Conservation (phyloP, 805 yeast genomes). For the Dipodascus geniculatus region DNA sequence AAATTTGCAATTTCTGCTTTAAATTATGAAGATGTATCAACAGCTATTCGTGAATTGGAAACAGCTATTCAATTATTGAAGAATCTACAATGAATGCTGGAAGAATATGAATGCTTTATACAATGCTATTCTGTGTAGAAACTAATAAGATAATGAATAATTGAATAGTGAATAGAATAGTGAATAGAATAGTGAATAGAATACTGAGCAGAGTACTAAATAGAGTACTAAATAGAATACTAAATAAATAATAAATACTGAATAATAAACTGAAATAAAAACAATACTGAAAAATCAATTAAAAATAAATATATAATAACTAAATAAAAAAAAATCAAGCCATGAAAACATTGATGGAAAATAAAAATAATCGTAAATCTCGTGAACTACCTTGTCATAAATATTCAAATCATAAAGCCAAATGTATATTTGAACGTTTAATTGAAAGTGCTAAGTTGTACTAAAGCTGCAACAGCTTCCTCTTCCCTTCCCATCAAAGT, state of each 20-base stretch:
- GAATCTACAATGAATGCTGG: too few species aligned
- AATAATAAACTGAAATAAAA: too few species aligned
- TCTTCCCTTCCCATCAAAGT: slow-evolving; percentile 26
- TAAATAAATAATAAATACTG: too few species aligned
- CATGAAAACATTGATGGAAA: background rate
- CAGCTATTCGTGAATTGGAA: slow-evolving; percentile 46
- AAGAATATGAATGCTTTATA: too few species aligned
- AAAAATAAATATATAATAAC: background rate
- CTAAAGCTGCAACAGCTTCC: slow-evolving; percentile 55
- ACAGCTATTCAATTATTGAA: slow-evolving; percentile 33
- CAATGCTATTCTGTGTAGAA: too few species aligned
- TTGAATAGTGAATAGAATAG: too few species aligned
- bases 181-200: too few species aligned
- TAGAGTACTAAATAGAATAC: too few species aligned
- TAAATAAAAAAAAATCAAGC: background rate
- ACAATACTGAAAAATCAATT: slow-evolving; percentile 1
- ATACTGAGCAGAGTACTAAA: too few species aligned
- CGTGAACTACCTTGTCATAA: background rate
- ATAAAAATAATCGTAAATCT: background rate
- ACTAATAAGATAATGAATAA: too few species aligned
- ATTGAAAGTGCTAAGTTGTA: slow-evolving; percentile 35
- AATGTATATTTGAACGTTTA: too few species aligned
- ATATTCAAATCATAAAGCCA: background rate
- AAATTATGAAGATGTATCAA: slow-evolving; percentile 54
- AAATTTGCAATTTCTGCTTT: slow-evolving; percentile 64